These are phyloP conservation scores for Pseudogymnoascus sp. DNA, from an alignment of 2,329 filamentous ascomycete genomes.

Conservation along the genomic window DNA sequence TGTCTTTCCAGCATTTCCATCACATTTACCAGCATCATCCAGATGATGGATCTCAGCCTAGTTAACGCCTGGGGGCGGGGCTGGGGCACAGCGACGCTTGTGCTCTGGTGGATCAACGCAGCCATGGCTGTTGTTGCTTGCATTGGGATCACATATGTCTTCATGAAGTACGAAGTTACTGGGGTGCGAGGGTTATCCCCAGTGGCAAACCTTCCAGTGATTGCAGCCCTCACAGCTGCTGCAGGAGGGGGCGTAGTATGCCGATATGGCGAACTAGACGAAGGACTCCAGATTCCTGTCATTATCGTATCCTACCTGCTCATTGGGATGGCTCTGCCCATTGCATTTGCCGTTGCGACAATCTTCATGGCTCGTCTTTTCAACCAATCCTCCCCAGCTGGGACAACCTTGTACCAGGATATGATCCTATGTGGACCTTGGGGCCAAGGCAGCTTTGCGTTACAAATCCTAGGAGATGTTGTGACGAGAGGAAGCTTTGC, in stretches of 20 bases:
- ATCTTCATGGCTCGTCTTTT: slow-evolving; percentile 29
- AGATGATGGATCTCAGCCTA: slow-evolving; percentile 21
- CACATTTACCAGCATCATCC: slow-evolving; percentile 23
- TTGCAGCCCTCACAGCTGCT: slow-evolving; percentile 32
- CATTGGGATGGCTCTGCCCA: slow-evolving; percentile 27
- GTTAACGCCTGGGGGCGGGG: slow-evolving; percentile 24
- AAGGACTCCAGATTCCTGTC: slow-evolving; percentile 29
- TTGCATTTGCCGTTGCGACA: slow-evolving; percentile 27
- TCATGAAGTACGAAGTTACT: slow-evolving; percentile 29
- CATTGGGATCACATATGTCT: slow-evolving; percentile 29
- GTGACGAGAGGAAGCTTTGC: slow-evolving; percentile 27
- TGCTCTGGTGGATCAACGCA: slow-evolving; percentile 35
- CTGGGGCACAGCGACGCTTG: slow-evolving; percentile 26
- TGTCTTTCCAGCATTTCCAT: slow-evolving; percentile 33
- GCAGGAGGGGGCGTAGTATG: slow-evolving; percentile 32
- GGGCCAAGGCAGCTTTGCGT: slow-evolving; percentile 32
- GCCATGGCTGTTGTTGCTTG: slow-evolving; percentile 27
- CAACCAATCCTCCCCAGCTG: slow-evolving; percentile 18
- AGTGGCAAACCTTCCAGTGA: slow-evolving; percentile 30
- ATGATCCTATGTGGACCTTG: slow-evolving; percentile 35
- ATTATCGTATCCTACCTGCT: slow-evolving; percentile 35
- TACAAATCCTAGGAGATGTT: slow-evolving; percentile 30
- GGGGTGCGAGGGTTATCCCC: slow-evolving; percentile 29
- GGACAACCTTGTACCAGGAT: slow-evolving; percentile 27
- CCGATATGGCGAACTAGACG: slow-evolving; percentile 20